These are phyloP conservation scores for Boletus vermiculosoides DNA, from an alignment of 768 basidiomycete species.

Conservation along the genomic window DNA sequence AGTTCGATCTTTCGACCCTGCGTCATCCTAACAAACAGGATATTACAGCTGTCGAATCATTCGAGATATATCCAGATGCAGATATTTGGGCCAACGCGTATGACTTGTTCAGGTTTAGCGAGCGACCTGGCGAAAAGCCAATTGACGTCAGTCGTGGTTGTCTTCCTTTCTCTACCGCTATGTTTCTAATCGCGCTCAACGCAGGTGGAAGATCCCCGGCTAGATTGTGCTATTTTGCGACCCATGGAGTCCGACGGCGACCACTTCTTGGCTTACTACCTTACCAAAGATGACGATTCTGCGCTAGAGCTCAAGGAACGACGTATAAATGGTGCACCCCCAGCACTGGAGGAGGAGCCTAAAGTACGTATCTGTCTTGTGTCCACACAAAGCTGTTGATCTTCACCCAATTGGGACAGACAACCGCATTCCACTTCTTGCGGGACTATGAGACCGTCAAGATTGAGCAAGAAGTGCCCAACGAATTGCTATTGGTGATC, in stretches of 20 bases:
- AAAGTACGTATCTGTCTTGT: constrained; percentile 41
- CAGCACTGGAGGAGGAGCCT: constrained; percentile 51
- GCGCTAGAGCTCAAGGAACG: constrained; percentile 64
- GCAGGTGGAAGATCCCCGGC: constrained; percentile 72
- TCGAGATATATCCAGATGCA: constrained; percentile 78
- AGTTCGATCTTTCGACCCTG: constrained; percentile 57
- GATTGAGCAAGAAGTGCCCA: constrained; percentile 81
- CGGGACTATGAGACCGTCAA: constrained; percentile 88
- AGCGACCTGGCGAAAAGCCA: constrained; percentile 77
- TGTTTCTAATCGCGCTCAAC: background rate
- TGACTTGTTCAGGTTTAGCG: constrained; percentile 82
- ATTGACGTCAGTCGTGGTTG: constrained; percentile 51
- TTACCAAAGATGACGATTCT: constrained; percentile 72
- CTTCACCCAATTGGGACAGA: constrained; percentile 34
- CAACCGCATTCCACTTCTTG: constrained; percentile 70
- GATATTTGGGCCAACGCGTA: constrained; percentile 90
- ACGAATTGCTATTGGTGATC: constrained; percentile 77
- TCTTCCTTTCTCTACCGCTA: background rate
- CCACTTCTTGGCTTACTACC: constrained; percentile 83
- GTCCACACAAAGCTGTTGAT: background rate
- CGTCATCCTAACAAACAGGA: constrained; percentile 78
- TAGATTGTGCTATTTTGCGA: constrained; percentile 83
- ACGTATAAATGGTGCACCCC: constrained; percentile 42
- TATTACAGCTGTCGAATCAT: constrained; percentile 75
- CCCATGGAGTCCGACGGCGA: constrained; percentile 89